These are phyloP conservation scores for Helicostylum pulchrum DNA, from an alignment of 192 early-diverging fungal species.

Conservation along the genomic window DNA sequence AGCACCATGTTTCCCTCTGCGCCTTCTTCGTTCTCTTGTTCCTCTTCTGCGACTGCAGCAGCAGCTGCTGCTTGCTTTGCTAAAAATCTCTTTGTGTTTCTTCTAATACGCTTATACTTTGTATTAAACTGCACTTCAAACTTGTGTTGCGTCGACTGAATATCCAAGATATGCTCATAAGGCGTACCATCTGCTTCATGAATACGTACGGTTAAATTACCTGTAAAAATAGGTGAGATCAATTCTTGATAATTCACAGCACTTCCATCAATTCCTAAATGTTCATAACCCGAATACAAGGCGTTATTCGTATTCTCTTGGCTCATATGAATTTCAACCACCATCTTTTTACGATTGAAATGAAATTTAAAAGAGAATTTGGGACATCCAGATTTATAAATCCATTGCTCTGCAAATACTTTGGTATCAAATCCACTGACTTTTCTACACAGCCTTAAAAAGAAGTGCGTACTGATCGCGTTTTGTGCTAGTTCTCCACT, in stretches of 20 bases:
- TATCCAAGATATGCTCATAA: slow-evolving; percentile 80
- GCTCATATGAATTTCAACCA: slow-evolving; percentile 83
- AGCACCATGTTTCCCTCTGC: slow-evolving; percentile 60
- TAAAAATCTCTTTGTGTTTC: slow-evolving; percentile 72
- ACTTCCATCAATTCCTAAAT: slow-evolving; percentile 4
- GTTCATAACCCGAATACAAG: not conserved
- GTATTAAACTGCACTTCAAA: slow-evolving; percentile 95
- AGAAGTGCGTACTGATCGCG: slow-evolving; percentile 64
- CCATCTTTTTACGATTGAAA: slow-evolving; percentile 96
- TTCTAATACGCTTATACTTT: slow-evolving; percentile 94
- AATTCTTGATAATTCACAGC: slow-evolving; percentile 24
- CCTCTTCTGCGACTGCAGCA: slow-evolving; percentile 57
- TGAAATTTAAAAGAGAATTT: slow-evolving; percentile 76
- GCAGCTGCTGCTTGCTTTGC: slow-evolving; percentile 69
- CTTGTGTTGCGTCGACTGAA: slow-evolving; percentile 69
- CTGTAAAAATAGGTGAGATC: slow-evolving; percentile 44
- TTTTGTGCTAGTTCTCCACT: slow-evolving; percentile 59
- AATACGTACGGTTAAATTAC: slow-evolving; percentile 71
- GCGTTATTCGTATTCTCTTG: slow-evolving; percentile 64
- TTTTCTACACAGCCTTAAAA: slow-evolving; percentile 80
- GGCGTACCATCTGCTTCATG: slow-evolving; percentile 82
- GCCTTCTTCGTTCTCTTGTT: slow-evolving; percentile 63
- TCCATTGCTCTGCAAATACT: slow-evolving; percentile 91
- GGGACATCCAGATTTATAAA: slow-evolving; percentile 88
- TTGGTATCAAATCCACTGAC: slow-evolving; percentile 79